Evolutionary conservation across 441 rosid species (phyloP).

Genomic region (Syzygium syzygioides): DNA sequence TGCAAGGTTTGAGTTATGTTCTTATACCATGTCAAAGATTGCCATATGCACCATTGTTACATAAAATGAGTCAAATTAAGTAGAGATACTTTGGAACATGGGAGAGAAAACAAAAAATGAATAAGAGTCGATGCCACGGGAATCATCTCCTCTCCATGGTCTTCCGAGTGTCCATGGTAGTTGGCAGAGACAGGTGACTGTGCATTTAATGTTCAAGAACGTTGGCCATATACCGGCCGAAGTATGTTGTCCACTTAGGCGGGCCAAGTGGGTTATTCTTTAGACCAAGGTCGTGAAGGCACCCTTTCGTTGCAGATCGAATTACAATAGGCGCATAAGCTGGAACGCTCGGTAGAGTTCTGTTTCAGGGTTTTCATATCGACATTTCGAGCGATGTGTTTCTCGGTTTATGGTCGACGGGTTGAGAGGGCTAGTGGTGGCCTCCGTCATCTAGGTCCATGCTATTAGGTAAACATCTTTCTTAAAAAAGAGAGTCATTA

Average conservation of each 20-base stretch:
- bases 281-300: too few relatives aligned
- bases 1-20: too few relatives aligned
- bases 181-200: neutral
- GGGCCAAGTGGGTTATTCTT: too few relatives aligned
- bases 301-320: neutral
- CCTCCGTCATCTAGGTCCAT: neutral
- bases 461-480: neutral
- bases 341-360: rapidly evolving
- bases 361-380: neutral
- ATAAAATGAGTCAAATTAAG: too few relatives aligned
- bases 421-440: neutral
- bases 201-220: neutral
- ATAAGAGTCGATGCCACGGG: neutral
- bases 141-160: neutral
- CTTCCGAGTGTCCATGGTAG: too few relatives aligned
- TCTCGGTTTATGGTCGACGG: too few relatives aligned
- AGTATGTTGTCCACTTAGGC: neutral
- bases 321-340: neutral
- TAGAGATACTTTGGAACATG: too few relatives aligned
- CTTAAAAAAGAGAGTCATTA: neutral
- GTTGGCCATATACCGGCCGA: neutral
- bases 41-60: too few relatives aligned
- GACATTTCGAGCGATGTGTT: neutral
- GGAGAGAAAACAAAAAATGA: too few relatives aligned
- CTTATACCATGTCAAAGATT: too few relatives aligned